These are phyloP conservation scores for Macrolepiota dolichaula DNA, from an alignment of 768 basidiomycete species.

Conservation along the genomic window DNA sequence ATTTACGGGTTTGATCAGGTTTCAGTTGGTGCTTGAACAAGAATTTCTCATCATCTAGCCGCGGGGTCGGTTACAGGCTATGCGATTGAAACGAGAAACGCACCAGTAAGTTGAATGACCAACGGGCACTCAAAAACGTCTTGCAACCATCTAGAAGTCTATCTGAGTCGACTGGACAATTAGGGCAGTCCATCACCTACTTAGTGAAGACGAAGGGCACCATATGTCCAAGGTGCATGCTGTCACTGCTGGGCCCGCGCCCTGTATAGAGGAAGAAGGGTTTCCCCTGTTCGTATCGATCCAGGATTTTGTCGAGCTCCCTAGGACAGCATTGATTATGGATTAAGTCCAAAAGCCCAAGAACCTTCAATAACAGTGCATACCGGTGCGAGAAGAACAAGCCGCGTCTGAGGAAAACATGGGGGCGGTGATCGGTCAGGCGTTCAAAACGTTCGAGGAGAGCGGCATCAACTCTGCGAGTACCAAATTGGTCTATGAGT, in stretches of 20 bases:
- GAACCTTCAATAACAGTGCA: conserved; percentile 18
- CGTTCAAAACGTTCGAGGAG: conserved; percentile 87
- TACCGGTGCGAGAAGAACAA: conserved; percentile 99
- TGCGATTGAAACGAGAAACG: conserved; percentile 10
- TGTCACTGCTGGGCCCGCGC: conserved; percentile 92
- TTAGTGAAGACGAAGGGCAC: conserved; percentile 97
- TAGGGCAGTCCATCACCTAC: conserved; percentile 39
- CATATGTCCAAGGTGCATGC: conserved; percentile 98
- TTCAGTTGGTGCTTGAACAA: conserved; percentile 94
- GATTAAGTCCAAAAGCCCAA: neutral
- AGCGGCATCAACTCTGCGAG: conserved; percentile 70
- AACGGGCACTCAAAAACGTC: conserved; percentile 93
- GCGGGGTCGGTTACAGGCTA: neutral
- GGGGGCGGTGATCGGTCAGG: conserved; percentile 84
- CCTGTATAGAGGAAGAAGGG: conserved; percentile 99
- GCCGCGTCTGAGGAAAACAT: conserved; percentile 83
- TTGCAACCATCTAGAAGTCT: conserved; percentile 81
- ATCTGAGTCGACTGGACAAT: neutral
- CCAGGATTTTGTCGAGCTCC: conserved; percentile 90
- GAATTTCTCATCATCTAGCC: conserved; percentile 95
- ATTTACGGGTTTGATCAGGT: conserved; percentile 80
- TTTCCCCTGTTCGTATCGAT: conserved; percentile 94
- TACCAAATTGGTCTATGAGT: conserved; percentile 91
- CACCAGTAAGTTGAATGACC: conserved; percentile 94
- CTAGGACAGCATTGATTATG: conserved; percentile 35